Evolutionary conservation across 495 filamentous ascomycete genomes (phyloP).

Genomic region (Cercophora scortea): DNA sequence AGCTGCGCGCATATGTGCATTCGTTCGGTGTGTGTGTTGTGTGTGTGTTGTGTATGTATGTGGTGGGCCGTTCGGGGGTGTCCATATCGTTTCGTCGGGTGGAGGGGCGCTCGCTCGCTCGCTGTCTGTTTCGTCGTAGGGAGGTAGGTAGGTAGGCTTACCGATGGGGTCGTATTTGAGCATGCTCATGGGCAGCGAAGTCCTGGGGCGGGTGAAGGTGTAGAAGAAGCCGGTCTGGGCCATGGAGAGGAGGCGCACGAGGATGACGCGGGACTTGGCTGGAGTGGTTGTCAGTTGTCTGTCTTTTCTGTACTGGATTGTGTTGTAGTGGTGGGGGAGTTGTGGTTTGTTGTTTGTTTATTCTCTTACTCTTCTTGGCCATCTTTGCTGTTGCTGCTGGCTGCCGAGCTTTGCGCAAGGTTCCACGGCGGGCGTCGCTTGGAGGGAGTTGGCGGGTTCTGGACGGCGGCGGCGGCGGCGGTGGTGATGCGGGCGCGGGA

Average conservation of each 20-base stretch:
- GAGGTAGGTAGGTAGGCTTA: slow-evolving; percentile 36
- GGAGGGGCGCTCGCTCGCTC: too few relatives aligned
- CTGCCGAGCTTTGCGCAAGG: too few relatives aligned
- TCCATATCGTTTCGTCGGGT: too few relatives aligned
- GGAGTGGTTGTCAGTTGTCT: neutral
- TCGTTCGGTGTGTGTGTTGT: neutral
- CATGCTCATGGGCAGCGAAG: slow-evolving; percentile 82
- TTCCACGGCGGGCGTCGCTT: neutral
- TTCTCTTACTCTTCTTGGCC: slow-evolving; percentile 45
- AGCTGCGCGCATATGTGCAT: neutral
- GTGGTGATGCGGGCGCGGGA: neutral
- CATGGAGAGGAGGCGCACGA: slow-evolving; percentile 95
- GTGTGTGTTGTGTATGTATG: neutral
- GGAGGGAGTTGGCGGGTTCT: neutral
- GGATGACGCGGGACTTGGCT: slow-evolving; percentile 90
- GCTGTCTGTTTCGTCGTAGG: neutral
- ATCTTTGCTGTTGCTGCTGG: slow-evolving; percentile 24
- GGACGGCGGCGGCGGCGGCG: neutral
- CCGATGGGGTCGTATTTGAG: slow-evolving; percentile 98
- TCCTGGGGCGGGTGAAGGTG: slow-evolving; percentile 75
- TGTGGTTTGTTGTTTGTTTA: too few relatives aligned
- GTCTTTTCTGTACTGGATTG: too few relatives aligned
- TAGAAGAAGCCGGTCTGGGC: slow-evolving; percentile 97
- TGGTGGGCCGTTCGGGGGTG: neutral
- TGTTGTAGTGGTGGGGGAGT: too few relatives aligned